These are phyloP conservation scores for Euphorbia peplus DNA, from an alignment of 345 rosid species.

Conservation along the genomic window DNA sequence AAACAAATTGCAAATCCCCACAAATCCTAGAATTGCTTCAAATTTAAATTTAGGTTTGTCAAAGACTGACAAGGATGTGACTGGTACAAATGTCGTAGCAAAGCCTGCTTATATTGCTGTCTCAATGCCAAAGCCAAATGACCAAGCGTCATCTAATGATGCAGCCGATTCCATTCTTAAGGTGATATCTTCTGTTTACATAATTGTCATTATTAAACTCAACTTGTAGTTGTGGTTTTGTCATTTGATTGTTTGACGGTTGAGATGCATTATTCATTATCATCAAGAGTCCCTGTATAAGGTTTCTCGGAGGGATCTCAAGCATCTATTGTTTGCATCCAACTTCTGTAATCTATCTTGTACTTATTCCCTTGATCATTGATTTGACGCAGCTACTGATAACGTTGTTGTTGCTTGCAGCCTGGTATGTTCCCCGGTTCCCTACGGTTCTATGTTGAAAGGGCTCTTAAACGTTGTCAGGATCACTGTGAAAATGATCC, in stretches of 20 bases:
- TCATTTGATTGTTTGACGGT: neutral
- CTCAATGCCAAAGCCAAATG: constrained; percentile 61
- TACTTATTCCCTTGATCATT: neutral
- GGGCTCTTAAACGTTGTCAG: constrained; percentile 46
- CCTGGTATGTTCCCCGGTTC: constrained; percentile 73
- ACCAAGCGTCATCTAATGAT: constrained; percentile 39
- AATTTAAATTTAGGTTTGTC: constrained; percentile 68
- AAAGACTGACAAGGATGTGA: constrained; percentile 64
- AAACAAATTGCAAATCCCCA: constrained; percentile 88
- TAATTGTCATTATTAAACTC: neutral
- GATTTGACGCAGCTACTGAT: constrained; percentile 5
- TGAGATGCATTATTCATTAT: neutral
- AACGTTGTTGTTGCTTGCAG: constrained; percentile 43
- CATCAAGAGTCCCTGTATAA: neutral
- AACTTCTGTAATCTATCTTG: neutral
- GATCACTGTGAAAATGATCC: constrained; percentile 74
- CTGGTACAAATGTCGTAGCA: constrained; percentile 35
- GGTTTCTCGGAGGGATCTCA: neutral
- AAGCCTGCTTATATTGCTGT: constrained; percentile 88
- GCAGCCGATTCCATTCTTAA: constrained; percentile 60
- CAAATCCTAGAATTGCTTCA: constrained; percentile 97
- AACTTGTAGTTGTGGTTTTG: neutral
- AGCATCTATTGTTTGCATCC: neutral
- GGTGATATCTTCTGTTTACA: constrained; percentile 42
- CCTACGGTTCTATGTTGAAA: constrained; percentile 78